Percentiles rank a stretch among this genome's conserved stretches.
These are phyloP conservation scores for Hippophae rhamnoides DNA, from an alignment of 306 rosid genomes.

Conservation along the genomic window DNA sequence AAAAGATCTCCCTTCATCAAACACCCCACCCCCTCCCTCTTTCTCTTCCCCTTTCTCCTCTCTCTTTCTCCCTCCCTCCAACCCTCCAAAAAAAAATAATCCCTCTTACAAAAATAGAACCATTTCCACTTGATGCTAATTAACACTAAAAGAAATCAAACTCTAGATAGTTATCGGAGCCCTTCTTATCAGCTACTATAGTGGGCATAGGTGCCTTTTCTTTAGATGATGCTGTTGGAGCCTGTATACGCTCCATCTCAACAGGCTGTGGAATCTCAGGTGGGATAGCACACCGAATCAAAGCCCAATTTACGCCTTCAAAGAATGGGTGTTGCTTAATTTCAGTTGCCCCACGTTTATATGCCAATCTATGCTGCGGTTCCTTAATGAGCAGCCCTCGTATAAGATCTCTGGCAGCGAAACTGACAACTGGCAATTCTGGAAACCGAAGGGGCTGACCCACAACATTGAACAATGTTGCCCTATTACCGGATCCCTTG, in stretches of 20 bases:
- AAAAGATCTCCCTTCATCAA: no score
- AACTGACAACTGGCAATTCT: constrained; percentile 83
- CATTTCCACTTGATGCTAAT: constrained; percentile 16
- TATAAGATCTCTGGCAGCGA: constrained; percentile 88
- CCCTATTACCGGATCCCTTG: constrained; percentile 94
- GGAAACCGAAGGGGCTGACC: constrained; percentile 90
- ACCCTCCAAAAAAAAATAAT: no score
- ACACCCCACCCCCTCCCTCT: no score
- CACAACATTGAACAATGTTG: constrained; percentile 79
- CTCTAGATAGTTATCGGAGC: constrained; percentile 84
- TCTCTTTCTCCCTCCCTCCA: no score
- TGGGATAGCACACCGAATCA: constrained; percentile 95
- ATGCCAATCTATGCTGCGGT: constrained; percentile 85
- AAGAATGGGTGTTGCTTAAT: constrained; percentile 91
- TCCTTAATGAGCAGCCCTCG: constrained; percentile 90
- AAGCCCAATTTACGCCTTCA: constrained; percentile 99
- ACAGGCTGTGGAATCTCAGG: constrained; percentile 87
- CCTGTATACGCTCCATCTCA: constrained; percentile 71
- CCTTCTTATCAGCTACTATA: constrained; percentile 52
- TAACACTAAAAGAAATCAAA: constrained; percentile 79
- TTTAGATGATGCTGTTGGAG: constrained; percentile 47
- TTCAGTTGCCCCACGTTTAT: constrained; percentile 88
- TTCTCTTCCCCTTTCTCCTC: no score
- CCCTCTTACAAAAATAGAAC: constrained; percentile 1
- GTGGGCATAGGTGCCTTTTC: constrained; percentile 42